Evolutionary conservation across 257 asterid genomes (phyloP).

Genomic region (Gentiana macrophylla): DNA sequence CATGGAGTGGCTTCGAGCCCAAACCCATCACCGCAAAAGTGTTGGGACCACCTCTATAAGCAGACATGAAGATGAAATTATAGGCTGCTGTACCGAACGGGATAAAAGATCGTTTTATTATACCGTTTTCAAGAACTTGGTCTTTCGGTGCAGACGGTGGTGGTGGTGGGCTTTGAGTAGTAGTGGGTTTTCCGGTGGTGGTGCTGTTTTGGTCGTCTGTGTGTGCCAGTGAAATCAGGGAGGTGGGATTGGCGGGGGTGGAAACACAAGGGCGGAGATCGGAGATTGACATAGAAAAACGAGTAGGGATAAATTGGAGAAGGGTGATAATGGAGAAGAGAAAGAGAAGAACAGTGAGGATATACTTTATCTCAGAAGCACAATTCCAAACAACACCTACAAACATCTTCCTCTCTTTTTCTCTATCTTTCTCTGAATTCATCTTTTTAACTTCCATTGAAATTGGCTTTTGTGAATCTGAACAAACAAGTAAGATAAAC

Average conservation of each 20-base stretch:
- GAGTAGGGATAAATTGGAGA: conserved; percentile 55
- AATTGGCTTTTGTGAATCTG: no score
- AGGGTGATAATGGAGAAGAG: conserved; percentile 51
- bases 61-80: conserved; percentile 74
- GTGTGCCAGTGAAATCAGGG: conserved; percentile 1
- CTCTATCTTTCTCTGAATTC: conserved; percentile 18
- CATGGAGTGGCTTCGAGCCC: conserved; percentile 74
- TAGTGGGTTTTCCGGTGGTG: background rate
- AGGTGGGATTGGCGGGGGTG: conserved; percentile 10
- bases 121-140: conserved; percentile 17
- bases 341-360: conserved; percentile 51
- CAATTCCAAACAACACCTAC: conserved; percentile 65
- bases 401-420: conserved; percentile 39
- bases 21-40: conserved; percentile 75
- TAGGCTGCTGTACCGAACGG: conserved; percentile 71
- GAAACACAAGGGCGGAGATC: conserved; percentile 36
- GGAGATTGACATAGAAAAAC: conserved; percentile 36
- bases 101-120: conserved; percentile 40
- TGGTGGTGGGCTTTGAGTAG: background rate
- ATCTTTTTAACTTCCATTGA: conserved; percentile 1
- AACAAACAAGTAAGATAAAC: no score
- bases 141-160: conserved; percentile 8
- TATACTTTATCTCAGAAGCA: conserved; percentile 55
- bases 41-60: conserved; percentile 73
- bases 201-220: background rate